Evolutionary conservation across 768 basidiomycete genomes (phyloP).

Genomic region (Tulasnella sp.): DNA sequence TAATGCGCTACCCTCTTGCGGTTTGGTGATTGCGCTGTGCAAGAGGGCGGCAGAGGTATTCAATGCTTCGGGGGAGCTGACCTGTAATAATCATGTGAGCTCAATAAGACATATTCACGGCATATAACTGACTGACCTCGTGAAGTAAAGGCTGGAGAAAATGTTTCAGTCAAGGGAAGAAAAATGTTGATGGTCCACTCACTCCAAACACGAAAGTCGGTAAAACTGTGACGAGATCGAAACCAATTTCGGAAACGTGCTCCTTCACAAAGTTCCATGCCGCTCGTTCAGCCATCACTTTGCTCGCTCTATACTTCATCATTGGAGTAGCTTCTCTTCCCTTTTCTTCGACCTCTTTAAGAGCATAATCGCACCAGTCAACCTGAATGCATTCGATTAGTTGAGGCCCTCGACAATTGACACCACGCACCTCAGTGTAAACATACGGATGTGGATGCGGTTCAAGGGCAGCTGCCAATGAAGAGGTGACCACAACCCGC

Average conservation of each 20-base stretch:
- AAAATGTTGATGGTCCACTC: too few relatives aligned
- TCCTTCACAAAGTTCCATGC: constrained; percentile 39
- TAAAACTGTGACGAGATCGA: constrained; percentile 42
- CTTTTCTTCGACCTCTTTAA: constrained; percentile 35
- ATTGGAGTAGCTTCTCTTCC: constrained; percentile 32
- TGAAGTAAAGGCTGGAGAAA: too few relatives aligned
- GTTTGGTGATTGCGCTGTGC: too few relatives aligned
- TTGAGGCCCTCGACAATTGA: not conserved
- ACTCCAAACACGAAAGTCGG: constrained; percentile 46
- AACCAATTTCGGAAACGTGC: constrained; percentile 32
- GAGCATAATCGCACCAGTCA: constrained; percentile 48
- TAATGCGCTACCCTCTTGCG: too few relatives aligned
- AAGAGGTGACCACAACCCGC: constrained; percentile 58
- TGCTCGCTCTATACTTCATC: constrained; percentile 47
- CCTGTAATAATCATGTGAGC: too few relatives aligned
- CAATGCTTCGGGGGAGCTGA: too few relatives aligned
- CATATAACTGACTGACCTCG: too few relatives aligned
- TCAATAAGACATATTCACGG: too few relatives aligned
- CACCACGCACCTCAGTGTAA: constrained; percentile 20
- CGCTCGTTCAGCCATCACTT: constrained; percentile 49
- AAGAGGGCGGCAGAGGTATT: too few relatives aligned
- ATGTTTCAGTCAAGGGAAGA: too few relatives aligned
- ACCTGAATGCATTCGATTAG: constrained; percentile 27
- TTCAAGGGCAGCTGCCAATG: constrained; percentile 35
- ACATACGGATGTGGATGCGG: constrained; percentile 18